These are phyloP conservation scores for Nannizziopsis arthrosporioides DNA, from an alignment of 2,329 filamentous ascomycete genomes.

Conservation along the genomic window DNA sequence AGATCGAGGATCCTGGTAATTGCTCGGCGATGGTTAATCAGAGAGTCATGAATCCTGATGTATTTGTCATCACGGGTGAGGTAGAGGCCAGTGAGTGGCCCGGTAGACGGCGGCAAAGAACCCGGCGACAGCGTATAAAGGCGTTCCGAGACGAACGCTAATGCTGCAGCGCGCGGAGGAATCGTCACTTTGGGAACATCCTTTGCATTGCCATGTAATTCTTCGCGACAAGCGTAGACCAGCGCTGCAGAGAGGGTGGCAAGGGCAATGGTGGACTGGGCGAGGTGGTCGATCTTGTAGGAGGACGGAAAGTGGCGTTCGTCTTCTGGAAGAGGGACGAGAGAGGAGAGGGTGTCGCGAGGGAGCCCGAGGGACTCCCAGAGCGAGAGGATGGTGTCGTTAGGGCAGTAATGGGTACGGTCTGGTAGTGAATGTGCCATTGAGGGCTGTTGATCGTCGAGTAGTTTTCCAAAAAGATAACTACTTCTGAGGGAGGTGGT, in stretches of 20 bases:
- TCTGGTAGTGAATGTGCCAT: neutral
- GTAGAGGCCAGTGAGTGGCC: constrained; percentile 42
- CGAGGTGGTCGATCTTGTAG: constrained; percentile 44
- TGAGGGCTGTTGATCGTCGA: too few relatives aligned
- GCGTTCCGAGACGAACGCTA: constrained; percentile 45
- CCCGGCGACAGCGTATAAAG: constrained; percentile 37
- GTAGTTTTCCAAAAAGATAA: too few relatives aligned
- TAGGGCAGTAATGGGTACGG: neutral
- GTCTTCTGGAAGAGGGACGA: neutral
- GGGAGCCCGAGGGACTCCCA: constrained; percentile 6
- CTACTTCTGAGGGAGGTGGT: too few relatives aligned
- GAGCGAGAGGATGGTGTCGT: constrained; percentile 1
- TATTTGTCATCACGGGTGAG: constrained; percentile 39
- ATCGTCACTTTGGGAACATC: constrained; percentile 33
- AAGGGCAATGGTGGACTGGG: constrained; percentile 42
- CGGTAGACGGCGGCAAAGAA: constrained; percentile 27
- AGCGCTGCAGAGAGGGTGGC: constrained; percentile 42
- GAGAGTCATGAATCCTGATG: constrained; percentile 45
- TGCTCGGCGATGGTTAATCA: constrained; percentile 40
- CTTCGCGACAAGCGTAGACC: constrained; percentile 30
- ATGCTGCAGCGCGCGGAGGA: constrained; percentile 35
- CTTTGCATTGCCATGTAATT: constrained; percentile 12
- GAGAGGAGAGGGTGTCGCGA: constrained; percentile 2
- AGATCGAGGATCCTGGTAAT: constrained; percentile 35
- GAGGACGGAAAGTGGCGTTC: constrained; percentile 35